Evolutionary conservation across 352 stramenopile species (phyloP).

Genomic region (Phytophthora quininea): DNA sequence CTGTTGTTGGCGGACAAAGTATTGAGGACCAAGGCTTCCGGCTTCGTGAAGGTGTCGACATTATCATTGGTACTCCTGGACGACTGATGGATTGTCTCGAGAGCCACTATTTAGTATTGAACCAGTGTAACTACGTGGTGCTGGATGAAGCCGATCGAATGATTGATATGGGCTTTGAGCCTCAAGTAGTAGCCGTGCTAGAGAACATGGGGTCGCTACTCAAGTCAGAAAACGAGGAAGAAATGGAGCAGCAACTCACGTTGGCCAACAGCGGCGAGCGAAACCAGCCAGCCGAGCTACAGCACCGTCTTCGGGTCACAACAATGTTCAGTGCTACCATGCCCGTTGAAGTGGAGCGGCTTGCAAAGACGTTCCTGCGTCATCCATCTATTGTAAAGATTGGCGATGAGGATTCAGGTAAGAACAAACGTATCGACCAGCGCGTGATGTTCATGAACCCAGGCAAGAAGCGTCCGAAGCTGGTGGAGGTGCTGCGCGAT

Average conservation of each 20-base stretch:
- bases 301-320: constrained; percentile 85
- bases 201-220: constrained; percentile 97
- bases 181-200: constrained; percentile 95
- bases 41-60: constrained; percentile 96
- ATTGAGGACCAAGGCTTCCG: constrained; percentile 97
- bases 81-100: constrained; percentile 98
- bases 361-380: constrained; percentile 97
- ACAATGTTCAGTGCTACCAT: constrained; percentile 99
- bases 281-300: constrained; percentile 25
- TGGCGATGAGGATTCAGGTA: constrained; percentile 96
- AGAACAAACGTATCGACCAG: constrained; percentile 99
- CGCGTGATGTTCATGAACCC: constrained; percentile 93
- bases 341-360: constrained; percentile 95
- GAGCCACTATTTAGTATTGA: constrained; percentile 97
- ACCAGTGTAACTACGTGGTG: constrained; percentile 99
- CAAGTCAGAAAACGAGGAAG: constrained; percentile 96
- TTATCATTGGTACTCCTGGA: constrained; percentile 98
- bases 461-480: constrained; percentile 91
- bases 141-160: constrained; percentile 99
- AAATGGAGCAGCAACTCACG: constrained; percentile 94
- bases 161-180: constrained; percentile 98
- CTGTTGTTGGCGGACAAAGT: constrained; percentile 93
- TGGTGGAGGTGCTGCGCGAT: constrained; percentile 85
- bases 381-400: constrained; percentile 98
- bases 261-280: constrained; percentile 44